Percentiles rank a stretch among this genome's conserved stretches.
Conservation (phyloP, 208 protist genomes). For the Trichomonas tenax region DNA sequence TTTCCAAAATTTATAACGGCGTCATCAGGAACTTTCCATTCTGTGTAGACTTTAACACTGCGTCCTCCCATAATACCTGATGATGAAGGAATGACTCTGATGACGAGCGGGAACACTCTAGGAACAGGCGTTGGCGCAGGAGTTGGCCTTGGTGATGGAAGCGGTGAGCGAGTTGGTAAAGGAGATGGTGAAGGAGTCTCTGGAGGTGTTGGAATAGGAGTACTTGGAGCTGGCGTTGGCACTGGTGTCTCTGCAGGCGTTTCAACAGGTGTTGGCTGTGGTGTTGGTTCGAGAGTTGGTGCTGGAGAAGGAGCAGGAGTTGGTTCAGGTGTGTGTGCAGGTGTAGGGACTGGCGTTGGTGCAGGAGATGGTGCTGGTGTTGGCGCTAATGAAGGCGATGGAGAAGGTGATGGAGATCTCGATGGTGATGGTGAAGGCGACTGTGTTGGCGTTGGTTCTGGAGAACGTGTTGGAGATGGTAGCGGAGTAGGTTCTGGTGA, state of each 20-base stretch:
- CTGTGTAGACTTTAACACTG: background rate
- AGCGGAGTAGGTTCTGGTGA: background rate
- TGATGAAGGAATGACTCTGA: background rate
- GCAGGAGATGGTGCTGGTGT: background rate
- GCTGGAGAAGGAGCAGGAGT: background rate
- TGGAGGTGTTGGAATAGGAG: background rate
- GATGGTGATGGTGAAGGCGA: background rate
- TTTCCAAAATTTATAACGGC: background rate
- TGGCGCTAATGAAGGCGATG: background rate
- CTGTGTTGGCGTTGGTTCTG: background rate
- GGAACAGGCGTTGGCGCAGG: background rate
- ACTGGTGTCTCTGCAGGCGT: background rate
- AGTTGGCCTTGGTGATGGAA: background rate
- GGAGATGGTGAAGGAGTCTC: background rate
- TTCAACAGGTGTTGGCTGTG: background rate
- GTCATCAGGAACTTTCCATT: background rate
- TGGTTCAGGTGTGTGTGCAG: background rate
- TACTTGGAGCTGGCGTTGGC: background rate
- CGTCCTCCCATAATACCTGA: background rate
- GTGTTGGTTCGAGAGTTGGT: background rate
- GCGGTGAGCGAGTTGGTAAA: background rate
- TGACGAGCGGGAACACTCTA: background rate
- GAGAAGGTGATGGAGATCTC: background rate
- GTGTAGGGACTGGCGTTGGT: background rate
- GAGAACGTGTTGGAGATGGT: background rate